Evolutionary conservation across 2,329 filamentous ascomycete species (phyloP), one percentile per base, ranked within the genome.

Genomic region (Venturia oleaginea): DNA sequence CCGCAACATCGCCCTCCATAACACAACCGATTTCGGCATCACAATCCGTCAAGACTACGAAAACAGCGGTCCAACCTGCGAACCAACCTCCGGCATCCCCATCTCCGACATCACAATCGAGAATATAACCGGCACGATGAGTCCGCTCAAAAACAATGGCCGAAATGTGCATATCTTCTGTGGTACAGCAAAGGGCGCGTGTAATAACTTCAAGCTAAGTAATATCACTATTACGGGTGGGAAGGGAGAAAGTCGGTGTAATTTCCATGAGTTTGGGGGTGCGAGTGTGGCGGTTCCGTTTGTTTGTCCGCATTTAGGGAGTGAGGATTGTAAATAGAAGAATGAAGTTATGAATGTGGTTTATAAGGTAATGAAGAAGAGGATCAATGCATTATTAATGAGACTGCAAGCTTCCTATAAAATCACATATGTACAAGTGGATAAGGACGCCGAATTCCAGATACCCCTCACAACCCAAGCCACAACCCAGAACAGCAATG

Each of bases 151-250:
- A 38, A 72, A 70, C 65, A 66, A 66, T 32, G 76, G 72, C 2
- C 71, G 68, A 11, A 63, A 81, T 60, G 71, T 83, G 66, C 81
- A 81, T 69, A 81, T 85, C 64, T 77, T 84, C 17, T 85, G 83
- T 68, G 83, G 78, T 15, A 72, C 68, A 17, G 30, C 13, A 5
- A 72, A 69, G 19, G 81, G 79, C 32, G 75, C 76, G 63, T 83
- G 81, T 72, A 77, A 74, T 6, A 75, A 78, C 72, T 86, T 83
- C 80, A 81, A 77, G 22, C 84, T 81, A 80, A 75, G 71, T 17
- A 76, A 73, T 55, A 77, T 82, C 65, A 71, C 67, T 51, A 74
- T 85, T 42, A 81, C 80, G 27, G 83, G 83, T 42, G 83, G 83
- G 61, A 77, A 79, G 69, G 77, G 43, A 24, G 42, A 37, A 24